A percentile compares a stretch with the other conserved stretches of the same genome.
Conservation (phyloP, 2,329 filamentous ascomycete species). For the Alternaria ventricosa region DNA sequence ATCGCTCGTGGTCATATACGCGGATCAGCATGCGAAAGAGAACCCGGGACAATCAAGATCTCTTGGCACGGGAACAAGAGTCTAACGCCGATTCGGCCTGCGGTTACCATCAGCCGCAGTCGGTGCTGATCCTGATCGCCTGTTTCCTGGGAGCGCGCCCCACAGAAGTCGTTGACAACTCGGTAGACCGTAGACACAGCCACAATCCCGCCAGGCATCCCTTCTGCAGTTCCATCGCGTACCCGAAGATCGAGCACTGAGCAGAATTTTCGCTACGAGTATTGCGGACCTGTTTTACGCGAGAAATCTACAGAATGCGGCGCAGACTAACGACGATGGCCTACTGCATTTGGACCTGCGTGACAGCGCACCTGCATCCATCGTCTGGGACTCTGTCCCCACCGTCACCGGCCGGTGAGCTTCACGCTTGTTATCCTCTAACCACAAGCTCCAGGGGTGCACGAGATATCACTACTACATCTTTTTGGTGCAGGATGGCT, state of each 20-base stretch:
- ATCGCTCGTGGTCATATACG: background rate
- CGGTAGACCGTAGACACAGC: background rate
- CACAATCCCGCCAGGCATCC: background rate
- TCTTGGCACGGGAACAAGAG: conserved; percentile 11
- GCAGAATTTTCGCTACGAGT: background rate
- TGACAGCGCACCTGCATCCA: conserved; percentile 10
- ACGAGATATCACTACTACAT: background rate
- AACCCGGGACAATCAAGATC: conserved; percentile 6
- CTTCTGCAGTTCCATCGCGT: background rate
- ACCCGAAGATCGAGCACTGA: background rate
- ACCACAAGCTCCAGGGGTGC: background rate
- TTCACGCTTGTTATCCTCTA: background rate
- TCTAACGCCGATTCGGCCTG: background rate
- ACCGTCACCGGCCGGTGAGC: conserved; percentile 5
- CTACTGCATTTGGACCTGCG: conserved; percentile 1
- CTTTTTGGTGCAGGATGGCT: background rate
- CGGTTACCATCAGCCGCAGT: background rate
- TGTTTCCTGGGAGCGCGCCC: background rate
- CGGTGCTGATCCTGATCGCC: conserved; percentile 1
- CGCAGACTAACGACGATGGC: background rate
- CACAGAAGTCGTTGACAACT: background rate
- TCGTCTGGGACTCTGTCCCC: conserved; percentile 1
- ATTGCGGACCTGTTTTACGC: background rate
- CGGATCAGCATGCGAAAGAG: conserved; percentile 7
- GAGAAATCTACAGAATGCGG: background rate